Percentiles rank a stretch among this genome's conserved stretches.
phyloP scores from a whole-genome alignment of 176 grass and related monocot species.

The Zea luxurians region DNA sequence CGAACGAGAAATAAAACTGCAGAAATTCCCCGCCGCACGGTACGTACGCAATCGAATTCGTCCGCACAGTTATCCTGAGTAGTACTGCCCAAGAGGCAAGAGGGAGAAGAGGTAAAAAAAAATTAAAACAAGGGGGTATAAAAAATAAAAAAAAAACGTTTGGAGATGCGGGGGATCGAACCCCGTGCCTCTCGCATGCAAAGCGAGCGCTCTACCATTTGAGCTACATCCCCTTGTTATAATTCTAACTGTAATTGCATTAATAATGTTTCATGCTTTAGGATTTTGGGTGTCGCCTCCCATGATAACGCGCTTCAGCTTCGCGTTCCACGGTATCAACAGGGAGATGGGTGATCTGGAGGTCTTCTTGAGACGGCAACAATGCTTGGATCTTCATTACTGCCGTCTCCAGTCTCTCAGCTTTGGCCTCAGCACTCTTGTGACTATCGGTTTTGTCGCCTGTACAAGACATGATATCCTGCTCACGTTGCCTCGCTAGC shows the following conservation, averaged over 20 bases:
- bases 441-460: not conserved
- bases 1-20: not conserved
- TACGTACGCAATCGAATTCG: not conserved
- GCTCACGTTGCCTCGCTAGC: not conserved
- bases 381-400: slow-evolving; percentile 11
- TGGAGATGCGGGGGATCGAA: slow-evolving; percentile 95
- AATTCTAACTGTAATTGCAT: no score
- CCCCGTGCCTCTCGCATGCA: slow-evolving; percentile 98
- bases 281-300: not conserved
- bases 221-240: slow-evolving; percentile 66
- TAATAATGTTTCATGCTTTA: no score
- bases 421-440: not conserved
- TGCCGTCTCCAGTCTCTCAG: not conserved
- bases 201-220: slow-evolving; percentile 99
- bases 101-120: no score
- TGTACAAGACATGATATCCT: not conserved
- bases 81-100: no score
- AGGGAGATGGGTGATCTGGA: not conserved
- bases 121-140: no score
- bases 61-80: not conserved
- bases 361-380: slow-evolving; percentile 2
- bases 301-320: not conserved
- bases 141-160: no score
- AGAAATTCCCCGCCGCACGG: not conserved
- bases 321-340: not conserved